phyloP scores from a whole-genome alignment of 1,284 basidiomycete species.

The Heterobasidion parviporum region DNA sequence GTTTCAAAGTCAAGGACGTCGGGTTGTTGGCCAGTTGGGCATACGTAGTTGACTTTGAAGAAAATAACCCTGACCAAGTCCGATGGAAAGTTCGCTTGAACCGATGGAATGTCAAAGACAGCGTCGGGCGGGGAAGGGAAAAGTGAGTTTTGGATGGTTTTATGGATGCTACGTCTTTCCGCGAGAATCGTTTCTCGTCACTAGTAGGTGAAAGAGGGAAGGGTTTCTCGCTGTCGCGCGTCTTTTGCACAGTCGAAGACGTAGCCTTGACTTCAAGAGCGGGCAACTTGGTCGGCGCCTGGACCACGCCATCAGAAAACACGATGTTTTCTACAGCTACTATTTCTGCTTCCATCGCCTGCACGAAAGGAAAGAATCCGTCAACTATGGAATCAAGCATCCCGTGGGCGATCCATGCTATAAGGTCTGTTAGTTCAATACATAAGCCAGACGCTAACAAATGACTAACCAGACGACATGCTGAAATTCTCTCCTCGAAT shows the following conservation, averaged over 20 bases:
- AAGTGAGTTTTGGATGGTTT: conserved; percentile 14
- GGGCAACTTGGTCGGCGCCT: conserved; percentile 2
- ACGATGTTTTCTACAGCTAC: conserved; percentile 72
- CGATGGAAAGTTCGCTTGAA: conserved; percentile 10
- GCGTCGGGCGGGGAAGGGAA: conserved; percentile 12
- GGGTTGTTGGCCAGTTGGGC: conserved; percentile 15
- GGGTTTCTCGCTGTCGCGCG: conserved; percentile 3
- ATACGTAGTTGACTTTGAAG: conserved; percentile 5
- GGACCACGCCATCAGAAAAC: conserved; percentile 25
- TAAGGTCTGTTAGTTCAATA: background rate
- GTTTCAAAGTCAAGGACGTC: conserved; percentile 41
- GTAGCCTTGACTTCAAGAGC: background rate
- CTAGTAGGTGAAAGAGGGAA: background rate
- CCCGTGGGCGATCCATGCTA: conserved; percentile 94
- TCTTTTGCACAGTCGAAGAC: background rate
- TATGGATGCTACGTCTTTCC: conserved; percentile 6
- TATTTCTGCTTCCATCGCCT: conserved; percentile 80
- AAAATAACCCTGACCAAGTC: conserved; percentile 1
- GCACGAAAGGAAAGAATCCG: conserved; percentile 84
- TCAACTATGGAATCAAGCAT: conserved; percentile 93
- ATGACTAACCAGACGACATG: conserved; percentile 58
- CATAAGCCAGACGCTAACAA: background rate
- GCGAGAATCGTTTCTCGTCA: conserved; percentile 3
- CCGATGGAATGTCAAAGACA: conserved; percentile 14
- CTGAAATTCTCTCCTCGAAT: conserved; percentile 48